A percentile compares a stretch with the other conserved stretches of the same genome.
phyloP scores from a whole-genome alignment of 2,329 filamentous ascomycete genomes.

The Colletotrichum navitas region DNA sequence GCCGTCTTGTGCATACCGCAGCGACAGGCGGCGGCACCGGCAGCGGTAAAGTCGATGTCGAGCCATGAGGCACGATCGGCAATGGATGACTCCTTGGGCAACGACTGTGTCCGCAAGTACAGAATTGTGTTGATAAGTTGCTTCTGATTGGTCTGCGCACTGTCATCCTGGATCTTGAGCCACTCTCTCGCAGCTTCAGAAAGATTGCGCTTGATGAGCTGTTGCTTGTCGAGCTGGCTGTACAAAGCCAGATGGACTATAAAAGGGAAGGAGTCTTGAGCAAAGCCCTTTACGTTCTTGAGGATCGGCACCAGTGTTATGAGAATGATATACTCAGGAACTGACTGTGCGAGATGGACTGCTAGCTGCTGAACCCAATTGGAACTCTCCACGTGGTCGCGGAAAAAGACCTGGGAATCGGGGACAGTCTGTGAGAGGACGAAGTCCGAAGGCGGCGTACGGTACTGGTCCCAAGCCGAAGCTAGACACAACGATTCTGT shows the following conservation, averaged over 20 bases:
- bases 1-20: slow-evolving; percentile 92
- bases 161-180: slow-evolving; percentile 63
- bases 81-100: slow-evolving; percentile 81
- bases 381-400: slow-evolving; percentile 57
- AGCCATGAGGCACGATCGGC: slow-evolving; percentile 88
- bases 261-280: slow-evolving; percentile 82
- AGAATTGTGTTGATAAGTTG: slow-evolving; percentile 83
- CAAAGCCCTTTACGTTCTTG: slow-evolving; percentile 74
- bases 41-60: slow-evolving; percentile 80
- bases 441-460: slow-evolving; percentile 66
- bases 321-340: slow-evolving; percentile 75
- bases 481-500: slow-evolving; percentile 64
- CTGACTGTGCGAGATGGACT: slow-evolving; percentile 70
- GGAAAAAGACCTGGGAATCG: slow-evolving; percentile 52
- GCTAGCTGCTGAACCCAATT: slow-evolving; percentile 75
- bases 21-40: slow-evolving; percentile 77
- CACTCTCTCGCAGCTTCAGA: slow-evolving; percentile 76
- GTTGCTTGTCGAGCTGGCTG: slow-evolving; percentile 73
- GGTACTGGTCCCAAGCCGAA: slow-evolving; percentile 69
- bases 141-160: slow-evolving; percentile 65
- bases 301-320: slow-evolving; percentile 77
- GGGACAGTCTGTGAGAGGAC: slow-evolving; percentile 37
- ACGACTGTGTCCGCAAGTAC: slow-evolving; percentile 86
- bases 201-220: slow-evolving; percentile 69
- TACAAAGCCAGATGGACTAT: slow-evolving; percentile 85